Conservation (phyloP, 805 yeast species). For the Tetrapisispora fleetii region DNA sequence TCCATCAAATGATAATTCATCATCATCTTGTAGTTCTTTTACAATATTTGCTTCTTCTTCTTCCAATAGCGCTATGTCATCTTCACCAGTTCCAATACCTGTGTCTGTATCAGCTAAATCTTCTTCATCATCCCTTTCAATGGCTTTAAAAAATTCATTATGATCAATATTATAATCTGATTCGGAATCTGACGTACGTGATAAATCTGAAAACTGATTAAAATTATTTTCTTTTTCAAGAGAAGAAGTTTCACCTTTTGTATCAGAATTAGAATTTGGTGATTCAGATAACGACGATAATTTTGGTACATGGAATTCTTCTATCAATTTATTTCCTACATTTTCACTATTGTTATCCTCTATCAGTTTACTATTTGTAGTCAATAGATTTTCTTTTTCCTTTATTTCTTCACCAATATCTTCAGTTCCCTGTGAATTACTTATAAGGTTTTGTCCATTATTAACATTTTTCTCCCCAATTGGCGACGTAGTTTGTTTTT, state of each 20-base stretch:
- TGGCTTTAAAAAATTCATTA: slow-evolving; percentile 24
- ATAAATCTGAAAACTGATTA: not conserved
- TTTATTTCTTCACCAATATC: slow-evolving; percentile 52
- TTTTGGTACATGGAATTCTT: slow-evolving; percentile 22
- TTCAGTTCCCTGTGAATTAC: slow-evolving; percentile 5
- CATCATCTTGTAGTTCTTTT: slow-evolving; percentile 24
- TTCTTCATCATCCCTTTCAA: slow-evolving; percentile 20
- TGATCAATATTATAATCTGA: slow-evolving; percentile 29
- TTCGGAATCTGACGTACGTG: slow-evolving; percentile 6
- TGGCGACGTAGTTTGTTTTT: slow-evolving; percentile 12
- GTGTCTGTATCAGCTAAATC: slow-evolving; percentile 23
- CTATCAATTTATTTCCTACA: slow-evolving; percentile 7
- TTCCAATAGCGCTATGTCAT: slow-evolving; percentile 24
- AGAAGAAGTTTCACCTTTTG: not conserved
- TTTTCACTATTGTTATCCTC: slow-evolving; percentile 4
- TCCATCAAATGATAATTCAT: slow-evolving; percentile 26
- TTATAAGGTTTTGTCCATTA: slow-evolving; percentile 31
- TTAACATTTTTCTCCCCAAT: slow-evolving; percentile 32
- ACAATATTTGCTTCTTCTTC: slow-evolving; percentile 27
- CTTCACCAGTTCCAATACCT: slow-evolving; percentile 27
- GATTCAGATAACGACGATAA: slow-evolving; percentile 9
- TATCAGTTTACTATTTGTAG: slow-evolving; percentile 16
- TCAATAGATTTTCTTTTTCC: slow-evolving; percentile 25
- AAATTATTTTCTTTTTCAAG: not conserved
- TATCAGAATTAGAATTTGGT: slow-evolving; percentile 15